Conservation (phyloP, 139 green algal genomes). For the Trebouxia sp. region DNA sequence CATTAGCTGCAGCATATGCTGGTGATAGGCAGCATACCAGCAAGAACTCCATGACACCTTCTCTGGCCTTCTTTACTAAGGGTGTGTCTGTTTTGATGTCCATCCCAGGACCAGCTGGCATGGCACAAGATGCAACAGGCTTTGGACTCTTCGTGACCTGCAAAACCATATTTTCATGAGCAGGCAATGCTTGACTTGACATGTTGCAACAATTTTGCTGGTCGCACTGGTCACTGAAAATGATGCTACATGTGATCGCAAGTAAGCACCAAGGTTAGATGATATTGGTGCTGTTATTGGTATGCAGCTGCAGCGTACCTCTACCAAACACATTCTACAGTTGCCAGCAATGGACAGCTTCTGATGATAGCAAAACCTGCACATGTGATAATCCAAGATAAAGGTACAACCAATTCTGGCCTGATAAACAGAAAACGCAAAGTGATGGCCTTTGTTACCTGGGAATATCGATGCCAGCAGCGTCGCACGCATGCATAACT, state of each 20-base stretch:
- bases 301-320: slow-evolving; percentile 74
- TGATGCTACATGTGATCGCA: no score
- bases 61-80: slow-evolving; percentile 97
- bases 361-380: slow-evolving; percentile 99
- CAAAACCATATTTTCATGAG: not conserved
- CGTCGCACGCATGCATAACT: slow-evolving; percentile 95
- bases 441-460: slow-evolving; percentile 51
- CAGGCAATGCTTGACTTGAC: not conserved
- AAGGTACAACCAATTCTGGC: not conserved
- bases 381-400: not conserved
- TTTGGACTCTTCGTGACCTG: slow-evolving; percentile 97
- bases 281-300: no score
- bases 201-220: not conserved
- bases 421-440: not conserved
- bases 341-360: slow-evolving; percentile 97
- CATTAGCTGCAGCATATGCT: no score
- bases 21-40: slow-evolving; percentile 65
- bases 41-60: slow-evolving; percentile 99
- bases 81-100: slow-evolving; percentile 95
- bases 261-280: no score
- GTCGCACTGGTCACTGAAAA: no score
- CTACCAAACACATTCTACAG: slow-evolving; percentile 99
- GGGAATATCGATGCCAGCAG: slow-evolving; percentile 93
- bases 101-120: slow-evolving; percentile 95
- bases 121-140: slow-evolving; percentile 96